Conservation (phyloP, 129 eudicot genomes). For the Helianthus annuus region HanXRQr2.0-SUNRISE NC_035447.2:98952617-98953116, state of each 20-base stretch:
- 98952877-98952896: neutral
- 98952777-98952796: neutral
- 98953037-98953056: no score
- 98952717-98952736: slow-evolving; percentile 11
- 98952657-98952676: neutral
- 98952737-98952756: neutral
- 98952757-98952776: slow-evolving; percentile 5
- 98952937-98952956: neutral
- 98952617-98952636: slow-evolving; percentile 9
- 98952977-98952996: no score
- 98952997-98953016: no score
- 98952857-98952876: slow-evolving; percentile 3
- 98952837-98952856: slow-evolving; percentile 8
- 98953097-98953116: no score
- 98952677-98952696: neutral
- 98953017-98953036: no score
- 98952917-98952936: neutral
- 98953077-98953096: no score
- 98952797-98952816: slow-evolving; percentile 4
- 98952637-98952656: slow-evolving; percentile 5
- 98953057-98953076: no score
- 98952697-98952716: neutral
- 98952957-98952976: neutral
- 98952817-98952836: neutral
- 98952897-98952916: neutral